A percentile compares a stretch with the other conserved stretches of the same genome.
phyloP scores from a whole-genome alignment of 306 rosid species.

The Castanospermum australe region DNA sequence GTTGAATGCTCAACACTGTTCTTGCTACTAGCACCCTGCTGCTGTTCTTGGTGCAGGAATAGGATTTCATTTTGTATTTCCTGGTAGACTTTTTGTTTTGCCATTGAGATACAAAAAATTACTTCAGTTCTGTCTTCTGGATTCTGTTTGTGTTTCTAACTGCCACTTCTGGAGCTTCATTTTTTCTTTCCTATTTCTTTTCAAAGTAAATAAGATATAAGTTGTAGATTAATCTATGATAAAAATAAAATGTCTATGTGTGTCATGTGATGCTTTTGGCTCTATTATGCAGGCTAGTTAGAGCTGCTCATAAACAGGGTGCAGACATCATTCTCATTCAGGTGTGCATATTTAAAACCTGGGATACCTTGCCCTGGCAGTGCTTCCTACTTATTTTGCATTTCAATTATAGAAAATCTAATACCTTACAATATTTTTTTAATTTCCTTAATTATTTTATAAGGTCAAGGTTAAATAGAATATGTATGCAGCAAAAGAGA shows the following conservation, averaged over 20 bases:
- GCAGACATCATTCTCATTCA: constrained; percentile 89
- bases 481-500: not conserved
- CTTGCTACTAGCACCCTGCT: constrained; percentile 1
- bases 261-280: constrained; percentile 21
- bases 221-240: not conserved
- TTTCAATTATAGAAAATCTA: not conserved
- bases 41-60: constrained; percentile 1
- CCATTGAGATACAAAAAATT: not conserved
- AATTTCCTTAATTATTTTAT: not conserved
- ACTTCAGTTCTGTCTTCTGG: not conserved
- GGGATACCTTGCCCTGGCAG: not conserved
- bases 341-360: constrained; percentile 46
- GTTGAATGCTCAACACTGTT: not conserved
- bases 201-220: not conserved
- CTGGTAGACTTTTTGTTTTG: not conserved
- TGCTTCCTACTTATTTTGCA: not conserved
- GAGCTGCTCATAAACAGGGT: constrained; percentile 84
- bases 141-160: not conserved
- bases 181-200: not conserved
- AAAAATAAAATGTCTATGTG: not conserved
- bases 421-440: not conserved
- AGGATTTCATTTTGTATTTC: constrained; percentile 9
- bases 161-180: not conserved
- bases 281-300: constrained; percentile 64
- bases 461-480: not conserved